phyloP scores from a whole-genome alignment of 345 rosid genomes.

The Salix arbutifolia region DNA sequence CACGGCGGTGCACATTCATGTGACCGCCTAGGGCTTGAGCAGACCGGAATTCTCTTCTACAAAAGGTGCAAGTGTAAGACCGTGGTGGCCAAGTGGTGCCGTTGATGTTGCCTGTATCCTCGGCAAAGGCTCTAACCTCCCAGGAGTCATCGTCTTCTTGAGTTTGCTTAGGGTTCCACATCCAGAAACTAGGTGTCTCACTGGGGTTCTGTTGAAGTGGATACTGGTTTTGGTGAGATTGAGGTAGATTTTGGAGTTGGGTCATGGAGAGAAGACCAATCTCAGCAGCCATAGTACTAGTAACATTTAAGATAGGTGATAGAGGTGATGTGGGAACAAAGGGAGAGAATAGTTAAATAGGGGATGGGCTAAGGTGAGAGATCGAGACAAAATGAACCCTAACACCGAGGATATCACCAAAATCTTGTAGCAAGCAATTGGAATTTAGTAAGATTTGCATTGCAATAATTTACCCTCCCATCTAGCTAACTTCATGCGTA shows the following conservation, averaged over 20 bases:
- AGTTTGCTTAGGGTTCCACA: slow-evolving; percentile 62
- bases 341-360: slow-evolving; percentile 39
- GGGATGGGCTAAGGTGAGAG: slow-evolving; percentile 21
- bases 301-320: slow-evolving; percentile 20
- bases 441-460: slow-evolving; percentile 26
- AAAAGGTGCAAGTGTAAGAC: slow-evolving; percentile 89
- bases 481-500: slow-evolving; percentile 17
- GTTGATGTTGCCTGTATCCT: slow-evolving; percentile 64
- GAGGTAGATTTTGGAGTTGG: slow-evolving; percentile 28
- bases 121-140: slow-evolving; percentile 91
- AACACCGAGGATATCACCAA: slow-evolving; percentile 32
- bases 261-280: slow-evolving; percentile 41
- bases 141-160: slow-evolving; percentile 78
- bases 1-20: slow-evolving; percentile 98
- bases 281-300: slow-evolving; percentile 40
- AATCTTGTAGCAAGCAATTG: slow-evolving; percentile 25
- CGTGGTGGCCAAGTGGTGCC: slow-evolving; percentile 97
- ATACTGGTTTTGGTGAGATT: slow-evolving; percentile 21
- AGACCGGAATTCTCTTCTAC: slow-evolving; percentile 88
- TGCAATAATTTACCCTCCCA: slow-evolving; percentile 19
- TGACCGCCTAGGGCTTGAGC: slow-evolving; percentile 99
- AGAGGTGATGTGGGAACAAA: slow-evolving; percentile 27
- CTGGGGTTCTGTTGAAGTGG: slow-evolving; percentile 18
- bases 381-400: slow-evolving; percentile 34
- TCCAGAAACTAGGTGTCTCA: slow-evolving; percentile 22